Conservation (phyloP, 1,139 yeast genomes). For the Hansenula anomala region DNA sequence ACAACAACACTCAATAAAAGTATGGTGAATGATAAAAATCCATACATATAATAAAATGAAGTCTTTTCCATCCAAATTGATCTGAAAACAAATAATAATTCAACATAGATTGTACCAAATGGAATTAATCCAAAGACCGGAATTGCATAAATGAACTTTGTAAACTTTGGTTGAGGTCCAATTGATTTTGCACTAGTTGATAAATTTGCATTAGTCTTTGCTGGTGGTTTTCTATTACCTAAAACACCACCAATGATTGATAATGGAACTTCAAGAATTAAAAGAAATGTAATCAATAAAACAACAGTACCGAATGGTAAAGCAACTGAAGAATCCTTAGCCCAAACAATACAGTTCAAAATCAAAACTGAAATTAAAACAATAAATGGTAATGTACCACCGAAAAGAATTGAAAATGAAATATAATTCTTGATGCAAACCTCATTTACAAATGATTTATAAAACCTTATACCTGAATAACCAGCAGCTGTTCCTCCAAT, state of each 20-base stretch:
- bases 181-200: slow-evolving; percentile 29
- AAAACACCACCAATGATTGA: slow-evolving; percentile 66
- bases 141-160: slow-evolving; percentile 20
- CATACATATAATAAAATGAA: slow-evolving; percentile 75
- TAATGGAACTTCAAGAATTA: slow-evolving; percentile 66
- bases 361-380: slow-evolving; percentile 48
- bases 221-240: slow-evolving; percentile 40
- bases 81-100: slow-evolving; percentile 67
- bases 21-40: slow-evolving; percentile 64
- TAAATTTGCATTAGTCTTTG: slow-evolving; percentile 26
- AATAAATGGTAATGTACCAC: slow-evolving; percentile 57
- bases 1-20: slow-evolving; percentile 57
- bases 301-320: slow-evolving; percentile 72
- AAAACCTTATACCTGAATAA: slow-evolving; percentile 59
- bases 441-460: slow-evolving; percentile 46
- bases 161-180: slow-evolving; percentile 36
- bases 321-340: slow-evolving; percentile 70
- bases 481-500: slow-evolving; percentile 74
- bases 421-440: slow-evolving; percentile 14
- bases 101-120: slow-evolving; percentile 77
- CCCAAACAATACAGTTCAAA: slow-evolving; percentile 70
- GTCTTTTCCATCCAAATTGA: slow-evolving; percentile 80
- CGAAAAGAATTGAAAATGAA: slow-evolving; percentile 42
- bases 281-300: slow-evolving; percentile 51
- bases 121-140: slow-evolving; percentile 65